phyloP scores from a whole-genome alignment of 2,329 filamentous ascomycete species.

The Orbilia javanica region DNA sequence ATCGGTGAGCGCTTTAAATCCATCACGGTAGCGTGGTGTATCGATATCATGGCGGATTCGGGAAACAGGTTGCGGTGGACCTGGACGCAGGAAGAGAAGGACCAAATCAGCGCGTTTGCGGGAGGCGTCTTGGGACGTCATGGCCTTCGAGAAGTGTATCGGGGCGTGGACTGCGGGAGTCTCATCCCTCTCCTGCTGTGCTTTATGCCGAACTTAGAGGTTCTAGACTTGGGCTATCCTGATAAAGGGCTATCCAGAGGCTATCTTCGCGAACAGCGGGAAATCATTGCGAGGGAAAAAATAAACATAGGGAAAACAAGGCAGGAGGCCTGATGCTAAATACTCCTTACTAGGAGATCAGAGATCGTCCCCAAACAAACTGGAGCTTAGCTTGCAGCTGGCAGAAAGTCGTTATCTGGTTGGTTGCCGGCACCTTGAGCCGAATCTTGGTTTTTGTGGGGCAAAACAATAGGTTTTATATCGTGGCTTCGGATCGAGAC shows the following conservation, averaged over 20 bases:
- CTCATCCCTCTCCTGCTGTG: constrained; percentile 15
- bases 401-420: not conserved
- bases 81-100: constrained; percentile 22
- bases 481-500: constrained; percentile 40
- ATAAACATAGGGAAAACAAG: not conserved
- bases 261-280: not conserved
- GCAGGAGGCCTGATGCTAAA: not conserved
- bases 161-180: constrained; percentile 17
- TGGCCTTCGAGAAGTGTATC: not conserved
- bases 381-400: not conserved
- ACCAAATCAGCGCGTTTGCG: constrained; percentile 2
- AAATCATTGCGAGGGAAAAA: not conserved
- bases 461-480: not conserved
- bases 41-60: not conserved
- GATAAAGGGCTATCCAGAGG: not conserved
- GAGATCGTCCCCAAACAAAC: not conserved
- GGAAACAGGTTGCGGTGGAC: constrained; percentile 18
- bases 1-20: constrained; percentile 22
- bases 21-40: constrained; percentile 20
- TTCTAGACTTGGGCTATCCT: constrained; percentile 13
- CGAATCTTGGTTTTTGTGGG: constrained; percentile 4
- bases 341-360: not conserved
- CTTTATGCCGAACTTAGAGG: constrained; percentile 20
- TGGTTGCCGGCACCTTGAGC: constrained; percentile 19
- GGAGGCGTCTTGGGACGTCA: not conserved